A percentile compares a stretch with the other conserved stretches of the same genome.
Conservation (phyloP, 352 stramenopile species). For the Blastocystis sp. region DNA sequence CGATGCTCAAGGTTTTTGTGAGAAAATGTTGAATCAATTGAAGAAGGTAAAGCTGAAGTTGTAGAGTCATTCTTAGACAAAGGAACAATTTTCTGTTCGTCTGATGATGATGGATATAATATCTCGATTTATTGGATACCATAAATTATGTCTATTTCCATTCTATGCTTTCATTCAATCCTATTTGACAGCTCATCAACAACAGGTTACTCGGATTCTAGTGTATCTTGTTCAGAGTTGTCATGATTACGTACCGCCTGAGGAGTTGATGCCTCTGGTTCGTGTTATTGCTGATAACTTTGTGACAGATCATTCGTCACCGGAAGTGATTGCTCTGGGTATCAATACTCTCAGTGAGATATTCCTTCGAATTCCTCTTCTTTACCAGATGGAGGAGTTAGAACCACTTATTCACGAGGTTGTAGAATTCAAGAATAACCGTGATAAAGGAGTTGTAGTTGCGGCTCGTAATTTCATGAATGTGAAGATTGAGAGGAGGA, state of each 20-base stretch:
- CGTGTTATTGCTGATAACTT: slow-evolving; percentile 96
- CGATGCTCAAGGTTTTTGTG: slow-evolving; percentile 81
- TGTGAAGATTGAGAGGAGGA: slow-evolving; percentile 71
- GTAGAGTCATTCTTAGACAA: slow-evolving; percentile 62
- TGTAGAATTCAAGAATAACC: slow-evolving; percentile 84
- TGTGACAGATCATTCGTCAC: slow-evolving; percentile 77
- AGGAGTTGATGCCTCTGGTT: slow-evolving; percentile 87
- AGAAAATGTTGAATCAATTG: slow-evolving; percentile 39
- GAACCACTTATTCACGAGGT: slow-evolving; percentile 76
- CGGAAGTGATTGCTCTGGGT: slow-evolving; percentile 82
- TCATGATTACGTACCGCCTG: slow-evolving; percentile 89
- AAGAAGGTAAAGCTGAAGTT: background rate
- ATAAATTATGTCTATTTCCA: slow-evolving; percentile 88
- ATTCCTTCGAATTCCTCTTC: slow-evolving; percentile 82
- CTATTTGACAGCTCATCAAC: slow-evolving; percentile 75
- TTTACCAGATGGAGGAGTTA: slow-evolving; percentile 83
- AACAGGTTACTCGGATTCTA: slow-evolving; percentile 83
- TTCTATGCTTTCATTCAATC: slow-evolving; percentile 91
- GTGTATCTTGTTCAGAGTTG: slow-evolving; percentile 92
- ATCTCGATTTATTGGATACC: slow-evolving; percentile 86
- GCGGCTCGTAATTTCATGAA: slow-evolving; percentile 88
- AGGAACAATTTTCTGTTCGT: slow-evolving; percentile 83
- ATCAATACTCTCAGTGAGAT: slow-evolving; percentile 92
- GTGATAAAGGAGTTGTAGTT: slow-evolving; percentile 91
- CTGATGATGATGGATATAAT: slow-evolving; percentile 98